Conservation (phyloP, 2,329 filamentous ascomycete species). For the Zymoseptoria tritici region DNA sequence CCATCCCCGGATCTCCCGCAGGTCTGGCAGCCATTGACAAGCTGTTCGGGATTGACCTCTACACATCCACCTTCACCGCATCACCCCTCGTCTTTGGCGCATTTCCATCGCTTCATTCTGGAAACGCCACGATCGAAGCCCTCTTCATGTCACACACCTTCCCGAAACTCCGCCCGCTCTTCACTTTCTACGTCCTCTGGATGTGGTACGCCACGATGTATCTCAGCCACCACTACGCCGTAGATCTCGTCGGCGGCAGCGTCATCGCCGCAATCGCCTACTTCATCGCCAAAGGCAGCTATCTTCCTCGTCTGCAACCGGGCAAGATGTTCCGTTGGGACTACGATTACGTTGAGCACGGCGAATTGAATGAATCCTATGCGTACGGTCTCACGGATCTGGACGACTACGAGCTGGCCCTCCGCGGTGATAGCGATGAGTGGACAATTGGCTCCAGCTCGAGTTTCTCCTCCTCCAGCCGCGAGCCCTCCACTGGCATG, state of each 20-base stretch:
- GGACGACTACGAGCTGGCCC: constrained; percentile 41
- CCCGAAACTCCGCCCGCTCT: constrained; percentile 70
- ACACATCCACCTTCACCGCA: constrained; percentile 84
- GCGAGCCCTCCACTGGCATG: constrained; percentile 47
- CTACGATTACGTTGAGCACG: constrained; percentile 86
- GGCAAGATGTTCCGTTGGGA: constrained; percentile 90
- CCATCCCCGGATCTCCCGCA: constrained; percentile 80
- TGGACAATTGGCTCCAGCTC: constrained; percentile 86
- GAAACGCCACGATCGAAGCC: constrained; percentile 79
- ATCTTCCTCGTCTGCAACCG: constrained; percentile 71
- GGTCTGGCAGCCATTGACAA: constrained; percentile 82
- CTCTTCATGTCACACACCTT: constrained; percentile 92
- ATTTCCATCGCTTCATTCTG: constrained; percentile 88
- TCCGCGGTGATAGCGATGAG: constrained; percentile 65
- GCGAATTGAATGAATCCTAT: constrained; percentile 50
- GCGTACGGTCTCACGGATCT: constrained; percentile 51
- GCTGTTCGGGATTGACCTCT: constrained; percentile 84
- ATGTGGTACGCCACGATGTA: constrained; percentile 99
- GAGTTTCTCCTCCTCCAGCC: constrained; percentile 58
- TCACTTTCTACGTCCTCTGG: constrained; percentile 81
- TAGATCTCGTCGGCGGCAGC: constrained; percentile 82
- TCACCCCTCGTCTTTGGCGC: constrained; percentile 91
- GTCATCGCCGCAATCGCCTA: constrained; percentile 58
- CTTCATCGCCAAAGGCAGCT: constrained; percentile 72
- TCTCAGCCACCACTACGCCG: constrained; percentile 91